Base-by-base conservation (phyloP, 1,284 basidiomycete species). In the Serendipita sp. region DNA sequence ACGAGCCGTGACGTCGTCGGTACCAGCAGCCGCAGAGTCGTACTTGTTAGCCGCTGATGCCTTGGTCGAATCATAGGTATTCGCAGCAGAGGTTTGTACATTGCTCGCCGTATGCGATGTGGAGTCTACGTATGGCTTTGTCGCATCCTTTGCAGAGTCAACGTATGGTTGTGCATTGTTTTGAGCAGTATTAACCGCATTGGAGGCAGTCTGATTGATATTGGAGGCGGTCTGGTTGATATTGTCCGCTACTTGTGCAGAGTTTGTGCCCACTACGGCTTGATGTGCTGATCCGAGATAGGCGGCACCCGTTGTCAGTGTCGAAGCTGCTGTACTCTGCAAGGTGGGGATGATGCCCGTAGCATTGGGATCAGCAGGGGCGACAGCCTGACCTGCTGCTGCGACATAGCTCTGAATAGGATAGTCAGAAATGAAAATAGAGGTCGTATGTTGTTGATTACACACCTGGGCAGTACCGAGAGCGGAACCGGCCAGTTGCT, bases 391-490 rank as follows among this genome's bases (percentile, higher is more conserved):
- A 30, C 61, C 43, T 4, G 63, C 67, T 30, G 64, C 65, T n/a
- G 60, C 50, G 29, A 68, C 60, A 42, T 66, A 68, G 4, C 62
- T 61, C 66, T 26, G 44, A 45, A 53, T 30, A 2, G 12, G 26
- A 60, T 12, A 38, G 49, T 30, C 32, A n/a, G 41, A 17, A 70
- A 73, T 26, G 66, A 82, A 22, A 22, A 22, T 22, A 22, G 22
- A 22, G 22, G 22, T 22, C 22, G 22, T 22, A 22, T 22, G 22
- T 6, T 5, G 38, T 6, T 41, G 38, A 41, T 13, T 5, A 41
- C 38, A 41, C 6, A 41, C 82, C 74, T 80, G 78, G 15, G 80
- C 82, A 49, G 79, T 78, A n/a, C 75, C 70, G 3, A 82, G 65
- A 0, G 78, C 79, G 60, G 68, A 73, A 5, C 71, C 71, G 0